Evolutionary conservation across 768 basidiomycete genomes (phyloP).

Genomic region (Harrya chromipes): DNA sequence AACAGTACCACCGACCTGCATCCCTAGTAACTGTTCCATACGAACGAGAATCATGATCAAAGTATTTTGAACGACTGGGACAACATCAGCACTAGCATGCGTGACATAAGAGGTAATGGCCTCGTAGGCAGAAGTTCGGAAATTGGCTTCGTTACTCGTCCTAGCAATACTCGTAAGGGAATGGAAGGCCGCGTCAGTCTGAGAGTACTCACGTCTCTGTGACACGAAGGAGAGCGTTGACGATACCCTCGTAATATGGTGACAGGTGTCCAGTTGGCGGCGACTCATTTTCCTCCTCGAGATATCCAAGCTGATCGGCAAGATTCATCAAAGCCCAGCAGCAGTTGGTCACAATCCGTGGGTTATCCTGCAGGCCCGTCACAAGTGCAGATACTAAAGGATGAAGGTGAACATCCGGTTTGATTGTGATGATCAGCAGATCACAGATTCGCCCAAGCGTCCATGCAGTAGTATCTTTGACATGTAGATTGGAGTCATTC

Average conservation of each 20-base stretch:
- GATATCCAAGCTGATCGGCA: constrained; percentile 80
- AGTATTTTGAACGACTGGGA: constrained; percentile 80
- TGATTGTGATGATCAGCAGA: constrained; percentile 78
- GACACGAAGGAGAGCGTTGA: constrained; percentile 77
- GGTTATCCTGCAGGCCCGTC: constrained; percentile 70
- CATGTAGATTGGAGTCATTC: constrained; percentile 77
- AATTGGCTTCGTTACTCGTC: constrained; percentile 84
- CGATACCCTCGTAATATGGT: constrained; percentile 85
- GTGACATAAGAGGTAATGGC: constrained; percentile 86
- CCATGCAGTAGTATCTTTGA: constrained; percentile 98
- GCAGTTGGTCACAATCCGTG: constrained; percentile 88
- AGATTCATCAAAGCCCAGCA: constrained; percentile 98
- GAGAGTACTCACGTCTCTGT: constrained; percentile 71
- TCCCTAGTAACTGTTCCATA: constrained; percentile 81
- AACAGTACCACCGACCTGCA: constrained; percentile 61
- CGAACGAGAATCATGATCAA: constrained; percentile 78
- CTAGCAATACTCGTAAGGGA: constrained; percentile 36
- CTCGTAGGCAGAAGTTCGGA: constrained; percentile 93
- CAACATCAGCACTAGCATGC: constrained; percentile 74
- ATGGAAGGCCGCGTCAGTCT: neutral
- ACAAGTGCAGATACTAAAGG: constrained; percentile 83
- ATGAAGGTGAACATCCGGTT: constrained; percentile 85
- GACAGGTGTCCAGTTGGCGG: constrained; percentile 65
- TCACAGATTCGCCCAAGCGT: constrained; percentile 96
- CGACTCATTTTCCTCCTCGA: constrained; percentile 58